phyloP scores from a whole-genome alignment of 257 asterid species.

The Solanum sparsipilum region DNA sequence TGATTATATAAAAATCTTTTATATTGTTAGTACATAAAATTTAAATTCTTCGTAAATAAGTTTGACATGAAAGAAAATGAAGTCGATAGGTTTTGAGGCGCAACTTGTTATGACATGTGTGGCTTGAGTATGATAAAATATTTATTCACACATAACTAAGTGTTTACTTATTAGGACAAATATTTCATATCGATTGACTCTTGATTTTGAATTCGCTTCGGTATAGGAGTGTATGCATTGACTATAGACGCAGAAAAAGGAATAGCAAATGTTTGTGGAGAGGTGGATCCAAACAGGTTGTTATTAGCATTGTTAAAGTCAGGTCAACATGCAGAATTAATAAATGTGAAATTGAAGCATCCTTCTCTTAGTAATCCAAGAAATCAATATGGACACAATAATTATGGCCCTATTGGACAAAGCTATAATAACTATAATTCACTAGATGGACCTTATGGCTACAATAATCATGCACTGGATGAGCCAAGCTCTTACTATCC shows the following conservation, averaged over 20 bases:
- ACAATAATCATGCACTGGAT: background rate
- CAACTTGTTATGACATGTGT: background rate
- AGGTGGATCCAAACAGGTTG: background rate
- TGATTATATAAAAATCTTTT: background rate
- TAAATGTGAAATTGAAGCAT: background rate
- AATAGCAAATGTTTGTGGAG: conserved; percentile 1
- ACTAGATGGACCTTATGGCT: background rate
- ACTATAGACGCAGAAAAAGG: conserved; percentile 30
- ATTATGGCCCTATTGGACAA: background rate
- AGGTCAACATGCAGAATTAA: background rate
- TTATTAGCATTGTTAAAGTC: background rate
- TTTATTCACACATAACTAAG: background rate
- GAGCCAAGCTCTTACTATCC: background rate
- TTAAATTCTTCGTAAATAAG: background rate
- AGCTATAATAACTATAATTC: background rate
- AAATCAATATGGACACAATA: background rate
- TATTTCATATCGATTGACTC: background rate
- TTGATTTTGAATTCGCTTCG: background rate
- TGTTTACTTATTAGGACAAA: background rate
- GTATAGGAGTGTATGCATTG: conserved; percentile 24
- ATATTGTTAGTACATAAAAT: background rate
- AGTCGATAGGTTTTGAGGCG: background rate
- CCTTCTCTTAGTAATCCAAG: background rate
- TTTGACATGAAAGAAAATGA: background rate
- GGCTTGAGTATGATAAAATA: background rate